phyloP scores from a whole-genome alignment of 345 rosid species.

The Schrenkiella parvula region DNA sequence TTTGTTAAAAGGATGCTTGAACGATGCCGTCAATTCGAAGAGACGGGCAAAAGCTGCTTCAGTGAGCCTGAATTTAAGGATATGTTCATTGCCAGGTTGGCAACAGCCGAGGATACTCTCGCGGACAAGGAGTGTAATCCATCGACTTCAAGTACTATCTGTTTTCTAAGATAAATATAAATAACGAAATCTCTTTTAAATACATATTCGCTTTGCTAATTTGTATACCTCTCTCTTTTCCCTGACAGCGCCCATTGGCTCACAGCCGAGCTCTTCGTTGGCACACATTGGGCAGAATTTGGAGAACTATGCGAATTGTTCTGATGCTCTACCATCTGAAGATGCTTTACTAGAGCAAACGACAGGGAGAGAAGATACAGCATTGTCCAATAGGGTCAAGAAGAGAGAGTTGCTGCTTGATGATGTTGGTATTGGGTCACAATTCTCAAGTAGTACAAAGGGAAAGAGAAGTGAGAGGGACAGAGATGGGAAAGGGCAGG shows the following conservation, averaged over 20 bases:
- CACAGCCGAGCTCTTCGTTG: constrained; percentile 53
- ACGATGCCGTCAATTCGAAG: constrained; percentile 61
- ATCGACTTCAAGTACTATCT: constrained; percentile 24
- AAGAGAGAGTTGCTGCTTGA: constrained; percentile 79
- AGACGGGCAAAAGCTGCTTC: constrained; percentile 82
- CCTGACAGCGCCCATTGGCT: constrained; percentile 58
- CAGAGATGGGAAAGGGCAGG: constrained; percentile 85
- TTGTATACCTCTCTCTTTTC: not conserved
- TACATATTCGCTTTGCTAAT: not conserved
- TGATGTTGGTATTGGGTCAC: constrained; percentile 56
- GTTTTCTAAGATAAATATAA: not conserved
- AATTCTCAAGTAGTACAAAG: constrained; percentile 48
- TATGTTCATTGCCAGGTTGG: constrained; percentile 52
- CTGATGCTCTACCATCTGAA: constrained; percentile 45
- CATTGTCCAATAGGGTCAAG: constrained; percentile 61
- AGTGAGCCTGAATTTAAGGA: constrained; percentile 63
- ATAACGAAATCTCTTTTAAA: not conserved
- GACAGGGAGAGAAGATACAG: constrained; percentile 49
- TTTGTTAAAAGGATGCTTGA: constrained; percentile 71
- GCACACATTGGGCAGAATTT: constrained; percentile 45
- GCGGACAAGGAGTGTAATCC: constrained; percentile 43
- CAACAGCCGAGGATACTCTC: constrained; percentile 39
- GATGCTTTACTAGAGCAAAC: constrained; percentile 46
- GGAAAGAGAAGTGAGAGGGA: constrained; percentile 98
- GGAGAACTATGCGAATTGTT: constrained; percentile 43